Conservation (phyloP, 257 asterid species). For the Verbena officinalis region DNA sequence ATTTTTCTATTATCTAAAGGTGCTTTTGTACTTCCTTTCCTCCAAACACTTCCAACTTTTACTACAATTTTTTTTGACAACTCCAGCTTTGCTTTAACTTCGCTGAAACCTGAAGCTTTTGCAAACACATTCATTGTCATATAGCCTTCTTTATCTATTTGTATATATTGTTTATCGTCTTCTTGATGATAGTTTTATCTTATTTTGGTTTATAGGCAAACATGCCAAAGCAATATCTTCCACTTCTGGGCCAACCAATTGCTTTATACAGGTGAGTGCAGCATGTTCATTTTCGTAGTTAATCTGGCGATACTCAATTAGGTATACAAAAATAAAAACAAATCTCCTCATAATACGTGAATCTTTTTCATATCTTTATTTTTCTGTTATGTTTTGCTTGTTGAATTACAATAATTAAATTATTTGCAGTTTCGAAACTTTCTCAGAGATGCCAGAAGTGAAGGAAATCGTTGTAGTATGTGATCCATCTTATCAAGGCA, state of each 20-base stretch:
- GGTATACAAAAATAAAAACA: constrained; percentile 11
- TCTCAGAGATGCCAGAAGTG: constrained; percentile 87
- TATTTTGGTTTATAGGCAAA: constrained; percentile 69
- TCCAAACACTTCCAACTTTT: too few species aligned
- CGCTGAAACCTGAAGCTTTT: too few species aligned
- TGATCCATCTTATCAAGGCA: constrained; percentile 95
- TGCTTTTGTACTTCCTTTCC: too few species aligned
- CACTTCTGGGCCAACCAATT: constrained; percentile 96
- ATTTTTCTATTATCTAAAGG: too few species aligned
- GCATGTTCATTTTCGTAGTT: not conserved
- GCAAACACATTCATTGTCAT: too few species aligned
- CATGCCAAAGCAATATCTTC: constrained; percentile 99
- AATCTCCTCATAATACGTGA: not conserved
- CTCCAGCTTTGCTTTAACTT: too few species aligned
- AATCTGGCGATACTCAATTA: not conserved
- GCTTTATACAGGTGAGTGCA: constrained; percentile 84
- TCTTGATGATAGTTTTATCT: constrained; percentile 34
- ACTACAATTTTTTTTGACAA: too few species aligned
- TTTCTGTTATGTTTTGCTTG: constrained; percentile 27
- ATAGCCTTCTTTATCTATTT: too few species aligned
- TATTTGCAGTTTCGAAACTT: constrained; percentile 86
- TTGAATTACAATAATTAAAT: constrained; percentile 26
- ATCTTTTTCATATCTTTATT: constrained; percentile 7
- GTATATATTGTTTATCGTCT: constrained; percentile 11
- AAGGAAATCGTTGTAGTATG: constrained; percentile 96